Percentiles rank a stretch among this genome's conserved stretches.
These are phyloP conservation scores for Mycena vitilis DNA, from an alignment of 768 basidiomycete genomes.

Conservation along the genomic window DNA sequence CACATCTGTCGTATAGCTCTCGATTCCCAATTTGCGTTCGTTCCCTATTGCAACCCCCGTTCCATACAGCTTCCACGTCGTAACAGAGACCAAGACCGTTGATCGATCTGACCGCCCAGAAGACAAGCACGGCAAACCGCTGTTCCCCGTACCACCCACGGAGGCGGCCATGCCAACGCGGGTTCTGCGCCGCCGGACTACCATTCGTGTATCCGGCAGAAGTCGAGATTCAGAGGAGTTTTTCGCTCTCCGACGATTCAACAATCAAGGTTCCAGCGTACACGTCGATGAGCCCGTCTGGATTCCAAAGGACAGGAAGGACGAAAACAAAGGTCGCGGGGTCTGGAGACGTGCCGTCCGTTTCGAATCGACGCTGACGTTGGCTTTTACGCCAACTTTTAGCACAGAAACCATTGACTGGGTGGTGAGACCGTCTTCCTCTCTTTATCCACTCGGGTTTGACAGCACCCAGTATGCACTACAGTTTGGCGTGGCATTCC, in stretches of 20 bases:
- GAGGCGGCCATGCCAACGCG: constrained; percentile 22
- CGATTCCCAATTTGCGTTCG: constrained; percentile 10
- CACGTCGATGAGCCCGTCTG: constrained; percentile 26
- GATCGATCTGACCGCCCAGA: background rate
- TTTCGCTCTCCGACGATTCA: constrained; percentile 3
- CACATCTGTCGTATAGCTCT: constrained; percentile 6
- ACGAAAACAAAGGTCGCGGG: constrained; percentile 25
- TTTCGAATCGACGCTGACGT: constrained; percentile 19
- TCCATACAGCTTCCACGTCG: constrained; percentile 25
- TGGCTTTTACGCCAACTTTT: constrained; percentile 27
- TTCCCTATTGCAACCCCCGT: constrained; percentile 20
- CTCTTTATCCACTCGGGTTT: background rate
- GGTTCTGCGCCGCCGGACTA: background rate
- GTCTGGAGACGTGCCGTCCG: constrained; percentile 19
- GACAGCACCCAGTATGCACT: constrained; percentile 19
- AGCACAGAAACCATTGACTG: constrained; percentile 21
- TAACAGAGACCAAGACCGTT: constrained; percentile 30
- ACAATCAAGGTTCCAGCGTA: constrained; percentile 19
- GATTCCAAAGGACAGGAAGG: background rate
- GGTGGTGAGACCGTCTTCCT: background rate
- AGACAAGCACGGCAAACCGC: constrained; percentile 29
- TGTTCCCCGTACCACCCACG: constrained; percentile 28
- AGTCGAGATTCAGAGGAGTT: constrained; percentile 6
- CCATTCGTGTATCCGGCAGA: background rate
- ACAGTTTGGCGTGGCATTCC: constrained; percentile 19